Evolutionary conservation across 345 rosid species (phyloP).

Genomic region (Eucalyptus pumila): DNA sequence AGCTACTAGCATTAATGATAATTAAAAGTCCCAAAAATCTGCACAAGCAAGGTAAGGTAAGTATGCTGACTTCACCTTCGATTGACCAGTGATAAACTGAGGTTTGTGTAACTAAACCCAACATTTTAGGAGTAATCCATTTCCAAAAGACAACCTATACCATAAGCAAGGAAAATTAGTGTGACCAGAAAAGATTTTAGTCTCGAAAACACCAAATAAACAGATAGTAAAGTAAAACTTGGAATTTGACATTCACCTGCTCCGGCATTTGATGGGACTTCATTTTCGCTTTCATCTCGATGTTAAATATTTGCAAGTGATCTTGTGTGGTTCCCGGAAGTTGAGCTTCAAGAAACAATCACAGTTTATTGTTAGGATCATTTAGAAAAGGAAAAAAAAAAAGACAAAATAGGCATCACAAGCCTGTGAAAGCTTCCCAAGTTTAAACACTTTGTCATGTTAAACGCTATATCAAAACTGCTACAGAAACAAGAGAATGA

Average conservation of each 20-base stretch:
- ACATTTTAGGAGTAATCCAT: slow-evolving; percentile 88
- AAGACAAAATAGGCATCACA: background rate
- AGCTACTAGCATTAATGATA: background rate
- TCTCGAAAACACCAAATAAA: background rate
- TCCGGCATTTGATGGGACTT: slow-evolving; percentile 98
- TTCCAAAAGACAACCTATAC: slow-evolving; percentile 93
- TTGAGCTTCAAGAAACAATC: slow-evolving; percentile 55
- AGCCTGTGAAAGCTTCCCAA: background rate
- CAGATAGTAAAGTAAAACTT: background rate
- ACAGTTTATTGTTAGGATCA: background rate
- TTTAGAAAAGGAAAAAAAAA: background rate
- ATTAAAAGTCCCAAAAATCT: background rate
- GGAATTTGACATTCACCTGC: slow-evolving; percentile 37
- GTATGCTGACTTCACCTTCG: slow-evolving; percentile 47
- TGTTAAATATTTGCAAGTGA: slow-evolving; percentile 96
- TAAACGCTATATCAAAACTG: background rate
- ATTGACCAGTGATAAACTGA: slow-evolving; percentile 97
- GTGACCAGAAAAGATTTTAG: background rate
- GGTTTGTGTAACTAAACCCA: slow-evolving; percentile 87
- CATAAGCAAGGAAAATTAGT: background rate
- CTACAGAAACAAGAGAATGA: background rate
- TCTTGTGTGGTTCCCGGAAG: slow-evolving; percentile 92
- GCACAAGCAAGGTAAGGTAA: background rate
- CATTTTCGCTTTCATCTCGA: slow-evolving; percentile 89
- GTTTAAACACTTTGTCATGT: background rate